Conservation (phyloP, 2,329 filamentous ascomycete species). For the Fusarium floridanum region DNA sequence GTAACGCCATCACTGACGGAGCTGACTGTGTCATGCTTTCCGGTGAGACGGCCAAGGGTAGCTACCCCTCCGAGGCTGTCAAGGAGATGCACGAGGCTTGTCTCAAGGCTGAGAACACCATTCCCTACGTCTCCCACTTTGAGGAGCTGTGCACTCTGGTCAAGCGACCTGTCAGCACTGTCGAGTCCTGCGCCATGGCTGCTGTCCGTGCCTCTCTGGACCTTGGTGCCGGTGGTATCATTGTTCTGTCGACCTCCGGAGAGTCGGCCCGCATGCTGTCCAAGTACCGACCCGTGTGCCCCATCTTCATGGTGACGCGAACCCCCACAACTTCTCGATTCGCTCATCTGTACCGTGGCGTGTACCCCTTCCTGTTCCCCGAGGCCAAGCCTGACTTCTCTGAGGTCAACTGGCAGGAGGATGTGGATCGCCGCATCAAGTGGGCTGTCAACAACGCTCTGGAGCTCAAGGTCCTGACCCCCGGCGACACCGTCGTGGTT, state of each 20-base stretch:
- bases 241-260: constrained; percentile 95
- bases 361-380: constrained; percentile 96
- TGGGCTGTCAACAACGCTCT: constrained; percentile 94
- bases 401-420: constrained; percentile 96
- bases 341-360: constrained; percentile 94
- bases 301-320: constrained; percentile 99
- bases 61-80: constrained; percentile 92
- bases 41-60: constrained; percentile 98
- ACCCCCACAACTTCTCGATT: constrained; percentile 87
- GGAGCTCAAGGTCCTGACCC: constrained; percentile 80
- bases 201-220: constrained; percentile 96
- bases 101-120: constrained; percentile 95
- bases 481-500: constrained; percentile 82
- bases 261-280: constrained; percentile 94
- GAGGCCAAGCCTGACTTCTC: constrained; percentile 95
- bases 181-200: constrained; percentile 96
- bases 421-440: constrained; percentile 97
- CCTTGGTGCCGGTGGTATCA: constrained; percentile 94
- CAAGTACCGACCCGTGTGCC: constrained; percentile 99
- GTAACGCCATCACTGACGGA: constrained; percentile 97
- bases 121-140: constrained; percentile 96
- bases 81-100: constrained; percentile 99
- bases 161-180: constrained; percentile 85
- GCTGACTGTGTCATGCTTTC: constrained; percentile 99
- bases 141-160: constrained; percentile 91